Evolutionary conservation across 2,329 filamentous ascomycete species (phyloP), one percentile per base, ranked within the genome.

Genomic region (Biscogniauxia marginata): DNA sequence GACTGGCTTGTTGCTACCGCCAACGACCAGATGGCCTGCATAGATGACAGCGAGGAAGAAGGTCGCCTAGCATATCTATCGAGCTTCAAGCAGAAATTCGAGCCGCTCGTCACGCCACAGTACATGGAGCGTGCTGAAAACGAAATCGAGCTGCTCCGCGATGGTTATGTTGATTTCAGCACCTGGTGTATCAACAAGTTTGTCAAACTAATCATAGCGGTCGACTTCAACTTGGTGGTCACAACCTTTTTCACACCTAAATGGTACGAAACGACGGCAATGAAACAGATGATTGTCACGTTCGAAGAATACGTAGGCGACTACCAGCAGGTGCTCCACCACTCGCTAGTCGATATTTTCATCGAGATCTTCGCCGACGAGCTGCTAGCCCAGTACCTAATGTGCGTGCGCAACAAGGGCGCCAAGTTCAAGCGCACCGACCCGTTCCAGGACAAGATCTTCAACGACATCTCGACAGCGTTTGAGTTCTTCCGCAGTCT

Each of bases 21-120:
- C 65, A 99, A 99, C 76, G 95, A 99, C 75, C 95, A 99, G 73
- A 98, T 99, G 71, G 93, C 93, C 55, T 97, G 92, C 74, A 96
- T 99, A 68, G 95, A 98, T 72, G 96, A 98, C 69, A 89, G 89
- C 63, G 88, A 91, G 59, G 88, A 90, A 52, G 85, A 86, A 52
- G 85, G 84, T 57, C 86, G 88, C 25, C 78, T 89, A 22, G 90
- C 89, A 24, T 97, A 97, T 76, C 82, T 98, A 50, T 88, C 90
- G 3, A 88, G 88, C 67, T 97, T 97, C 84, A 86, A 86, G 65
- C 85, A 87, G 65, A 91, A 95, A 68, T 89, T 96, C 69, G 89
- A 91, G 70, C 82, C 89, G 2, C 79, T 95, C 30, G 90, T 97
- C 46, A 88, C 90, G 49, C 84, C 89, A 20, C 85, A 86, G 58